Evolutionary conservation across 139 green algal species (phyloP), one percentile per base, ranked within the genome.

Genomic region (Tetraselmis chui): DNA sequence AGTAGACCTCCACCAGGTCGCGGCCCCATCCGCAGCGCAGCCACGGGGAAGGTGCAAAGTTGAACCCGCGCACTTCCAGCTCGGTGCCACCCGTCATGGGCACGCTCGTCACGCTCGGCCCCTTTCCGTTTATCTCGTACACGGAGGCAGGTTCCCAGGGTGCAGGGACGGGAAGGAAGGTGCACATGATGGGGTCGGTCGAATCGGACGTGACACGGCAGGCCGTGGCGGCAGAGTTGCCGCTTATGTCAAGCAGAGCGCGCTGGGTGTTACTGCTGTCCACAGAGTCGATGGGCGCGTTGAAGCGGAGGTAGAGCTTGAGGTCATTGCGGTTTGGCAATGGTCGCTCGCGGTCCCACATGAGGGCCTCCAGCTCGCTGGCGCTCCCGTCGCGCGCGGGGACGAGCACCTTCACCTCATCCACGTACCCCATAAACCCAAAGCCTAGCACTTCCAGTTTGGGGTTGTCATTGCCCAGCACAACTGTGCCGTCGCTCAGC

Each of bases 21-120:
- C 30, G 28, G 32, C 81, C 81, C 81, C 81, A 84, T 2, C 26
- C 30, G 83, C 83, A 86, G 28, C 81, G 84, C 29, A 83, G 77
- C 32, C 45, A 86, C 79, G 78, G 29, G 79, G 45, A 80, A 1
- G 77, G 77, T 23, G 83, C 83, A 24, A 86, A 80, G 59, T 86
- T 86, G 77, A 86, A 86, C 2, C 81, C 81, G 67, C n/a, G 83
- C 23, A 82, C 23, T 2, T 18, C 2, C 31, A 82, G 78, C 78
- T 75, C 29, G 26, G 27, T 31, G 32, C 78, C 45, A 18, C 45
- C 45, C 45, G 45, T 67, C 45, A 67, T 67, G 45, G 45, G 45
- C 45, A 67, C 45, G 45, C 45, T 67, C 45, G 45, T 67, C 45
- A 67, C 45, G 45, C 45, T 5, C 45, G 45, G 45, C 45, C 11